Evolutionary conservation across 83 land plant species (phyloP), one percentile per base, ranked within the genome.

Genomic region (Diphasiastrum complanatum): DNA sequence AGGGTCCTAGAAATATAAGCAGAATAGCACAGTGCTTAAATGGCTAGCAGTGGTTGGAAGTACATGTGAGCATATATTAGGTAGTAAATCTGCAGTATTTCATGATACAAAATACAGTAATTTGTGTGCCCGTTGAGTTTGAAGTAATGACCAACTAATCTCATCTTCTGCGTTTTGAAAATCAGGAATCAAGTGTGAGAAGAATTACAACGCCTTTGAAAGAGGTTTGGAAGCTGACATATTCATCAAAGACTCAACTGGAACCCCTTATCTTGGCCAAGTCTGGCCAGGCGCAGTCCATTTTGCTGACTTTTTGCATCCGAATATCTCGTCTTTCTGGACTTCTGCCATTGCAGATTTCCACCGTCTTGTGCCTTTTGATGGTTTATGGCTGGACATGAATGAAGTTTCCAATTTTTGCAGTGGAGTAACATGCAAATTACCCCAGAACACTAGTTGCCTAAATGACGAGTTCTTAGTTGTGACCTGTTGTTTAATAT

Each of bases 221-320:
- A 8, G 43, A 38, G 43, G 14, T 8, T 14, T 8, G 14, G 8
- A 38, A 38, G 14, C 8, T 8, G 8, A 38, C 14, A 38, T 38
- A 38, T 8, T 38, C 8, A 38, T 49, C 52, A 49, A 11, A 11
- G 52, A 49, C 20, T 20, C 22, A 5, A 8, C 8, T 20, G 20
- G 20, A 14, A 5, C 12, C 8, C 52, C 52, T 14, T 11, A 49
- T 20, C 52, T 20, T 20, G 10, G 20, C 19, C 19, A 20, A 11
- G 52, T 20, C 20, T 20, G 52, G 20, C 19, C 52, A 20, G 10
- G 52, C 10, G 20, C 52, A 14, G 20, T 11, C 10, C 10, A 11
- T 20, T 49, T 49, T 6, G 8, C 86, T 1, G 86, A 83, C 67
- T 83, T 72, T 70, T 73, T 83, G 30, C 75, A 70, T 50, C 86